Evolutionary conservation across 805 yeast genomes (phyloP).

Genomic region (Yarrowia porcina): DNA sequence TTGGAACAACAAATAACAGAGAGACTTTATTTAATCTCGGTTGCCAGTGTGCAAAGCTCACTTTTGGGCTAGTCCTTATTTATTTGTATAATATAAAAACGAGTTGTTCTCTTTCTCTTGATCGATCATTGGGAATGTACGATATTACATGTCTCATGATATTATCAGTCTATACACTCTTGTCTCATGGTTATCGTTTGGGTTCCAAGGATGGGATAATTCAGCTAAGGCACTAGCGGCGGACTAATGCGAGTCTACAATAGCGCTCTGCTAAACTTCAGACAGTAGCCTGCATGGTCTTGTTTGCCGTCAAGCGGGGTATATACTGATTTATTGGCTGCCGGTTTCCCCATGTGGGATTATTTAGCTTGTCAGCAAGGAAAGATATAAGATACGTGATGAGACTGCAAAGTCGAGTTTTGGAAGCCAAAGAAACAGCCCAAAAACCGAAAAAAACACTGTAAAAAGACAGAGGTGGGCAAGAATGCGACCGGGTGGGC

Average conservation of each 20-base stretch:
- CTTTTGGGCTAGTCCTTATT: slow-evolving; percentile 6
- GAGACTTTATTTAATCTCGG: not conserved
- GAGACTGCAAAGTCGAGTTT: not conserved
- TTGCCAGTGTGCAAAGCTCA: not conserved
- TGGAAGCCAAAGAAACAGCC: not conserved
- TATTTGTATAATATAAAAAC: slow-evolving; percentile 17
- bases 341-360: not conserved
- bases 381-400: not conserved
- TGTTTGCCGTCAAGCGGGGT: not conserved
- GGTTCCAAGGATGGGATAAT: slow-evolving; percentile 6
- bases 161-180: not conserved
- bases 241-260: slow-evolving; percentile 1
- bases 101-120: not conserved
- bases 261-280: not conserved
- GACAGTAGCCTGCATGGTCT: not conserved
- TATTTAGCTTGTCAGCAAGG: not conserved
- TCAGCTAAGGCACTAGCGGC: slow-evolving; percentile 6
- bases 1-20: not conserved
- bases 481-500: not conserved
- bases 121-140: no score
- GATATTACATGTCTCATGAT: no score
- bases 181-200: not conserved
- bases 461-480: no score
- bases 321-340: slow-evolving; percentile 1
- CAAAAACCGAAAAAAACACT: not conserved